These are phyloP conservation scores for Candida pini DNA, from an alignment of 805 yeast species.

Conservation along the genomic window DNA sequence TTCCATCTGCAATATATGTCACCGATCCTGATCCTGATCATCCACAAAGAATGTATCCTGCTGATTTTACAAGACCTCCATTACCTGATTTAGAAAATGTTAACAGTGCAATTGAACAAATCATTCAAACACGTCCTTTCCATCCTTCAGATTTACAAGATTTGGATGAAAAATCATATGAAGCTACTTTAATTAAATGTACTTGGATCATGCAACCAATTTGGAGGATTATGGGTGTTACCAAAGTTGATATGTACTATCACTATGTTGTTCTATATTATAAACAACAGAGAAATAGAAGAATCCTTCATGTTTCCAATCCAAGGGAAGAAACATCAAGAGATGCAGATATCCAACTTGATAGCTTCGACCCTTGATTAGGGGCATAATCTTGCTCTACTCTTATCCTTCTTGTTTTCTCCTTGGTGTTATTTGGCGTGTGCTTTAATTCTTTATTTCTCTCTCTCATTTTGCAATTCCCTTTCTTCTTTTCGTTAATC, in stretches of 20 bases:
- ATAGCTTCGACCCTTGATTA: too few species aligned
- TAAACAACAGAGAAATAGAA: constrained; percentile 20
- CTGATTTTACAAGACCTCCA: constrained; percentile 20
- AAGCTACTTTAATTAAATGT: constrained; percentile 26
- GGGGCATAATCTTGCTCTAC: too few species aligned
- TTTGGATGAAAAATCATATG: constrained; percentile 40
- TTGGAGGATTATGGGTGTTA: constrained; percentile 56
- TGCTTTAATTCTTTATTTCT: too few species aligned
- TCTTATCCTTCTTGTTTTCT: too few species aligned
- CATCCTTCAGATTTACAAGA: constrained; percentile 35
- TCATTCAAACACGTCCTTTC: constrained; percentile 33
- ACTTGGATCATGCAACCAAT: constrained; percentile 30
- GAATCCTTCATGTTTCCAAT: constrained; percentile 5
- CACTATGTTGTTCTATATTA: constrained; percentile 42
- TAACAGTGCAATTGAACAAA: constrained; percentile 18
- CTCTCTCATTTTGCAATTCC: too few species aligned
- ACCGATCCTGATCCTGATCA: constrained; percentile 2
- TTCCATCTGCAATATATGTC: background rate
- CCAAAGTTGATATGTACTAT: constrained; percentile 41
- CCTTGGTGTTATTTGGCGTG: too few species aligned
- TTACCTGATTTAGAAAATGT: constrained; percentile 19
- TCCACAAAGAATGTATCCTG: constrained; percentile 7
- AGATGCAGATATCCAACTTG: too few species aligned
- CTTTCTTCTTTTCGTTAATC: too few species aligned
- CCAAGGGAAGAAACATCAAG: too few species aligned